Base-by-base conservation (phyloP, 2,329 filamentous ascomycete genomes). In the Dothistroma pini region DNA sequence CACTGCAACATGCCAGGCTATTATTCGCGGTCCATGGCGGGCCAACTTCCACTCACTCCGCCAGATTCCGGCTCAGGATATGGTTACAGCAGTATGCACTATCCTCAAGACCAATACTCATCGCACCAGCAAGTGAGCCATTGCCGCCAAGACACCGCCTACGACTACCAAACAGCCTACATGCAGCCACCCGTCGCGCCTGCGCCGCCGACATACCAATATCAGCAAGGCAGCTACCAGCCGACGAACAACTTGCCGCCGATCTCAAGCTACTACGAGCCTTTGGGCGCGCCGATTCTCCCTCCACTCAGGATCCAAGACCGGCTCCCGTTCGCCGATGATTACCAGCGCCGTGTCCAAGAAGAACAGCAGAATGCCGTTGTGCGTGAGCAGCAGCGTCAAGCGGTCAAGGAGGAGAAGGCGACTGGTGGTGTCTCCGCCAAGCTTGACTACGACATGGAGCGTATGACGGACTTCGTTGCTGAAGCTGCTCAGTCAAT, bases 381-480 rank as follows among this genome's bases (percentile, higher is more conserved):
- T 53, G 61, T 72, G 69, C 66, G 69, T 54, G 70, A 71, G 62
- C 74, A 76, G 64, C 75, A 78, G 65, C 75, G 74, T 54, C 75
- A 76, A 56, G 68, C 69, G 25, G 63, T 66, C 50, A 87, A 87
- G 75, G 85, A 87, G 69, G 85, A 87, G 68, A 87, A 87, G 75
- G 78, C 84, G n/a, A 84, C 84, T 58, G 92, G 93, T 75, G 93
- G 93, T 70, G 93, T 97, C 44, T 95, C 93, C 70, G 91, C 91
- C 72, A 90, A 96, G 79, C 86, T 97, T 77, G 93, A 96, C 81
- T 97, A 97, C 76, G 92, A 96, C 78, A 93, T 96, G 86, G 91
- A 96, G 75, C 83, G 89, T 76, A 97, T 96, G 93, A 89, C 91
- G 65, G 91, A 96, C 75, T 97, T 96, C 77, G 92, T 96, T 74